These are phyloP conservation scores for Drechslerella coelobrocha DNA, from an alignment of 2,329 filamentous ascomycete genomes.

Conservation along the genomic window DNA sequence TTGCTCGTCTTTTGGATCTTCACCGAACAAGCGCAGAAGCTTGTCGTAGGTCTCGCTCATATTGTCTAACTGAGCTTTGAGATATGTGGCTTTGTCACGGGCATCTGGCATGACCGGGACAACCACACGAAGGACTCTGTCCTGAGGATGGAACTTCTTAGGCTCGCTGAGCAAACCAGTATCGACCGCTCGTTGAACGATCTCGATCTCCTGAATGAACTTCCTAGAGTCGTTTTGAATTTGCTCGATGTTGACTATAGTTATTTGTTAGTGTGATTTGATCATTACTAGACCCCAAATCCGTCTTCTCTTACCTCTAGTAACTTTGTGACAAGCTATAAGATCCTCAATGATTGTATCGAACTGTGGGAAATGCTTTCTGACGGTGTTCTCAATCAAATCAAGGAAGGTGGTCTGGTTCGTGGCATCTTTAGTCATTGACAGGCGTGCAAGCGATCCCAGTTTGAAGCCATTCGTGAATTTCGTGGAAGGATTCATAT, in stretches of 20 bases:
- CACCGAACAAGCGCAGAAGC: constrained; percentile 95
- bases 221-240: constrained; percentile 83
- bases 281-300: background rate
- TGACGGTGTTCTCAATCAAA: constrained; percentile 92
- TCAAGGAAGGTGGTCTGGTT: constrained; percentile 96
- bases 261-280: constrained; percentile 2
- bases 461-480: constrained; percentile 98
- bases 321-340: constrained; percentile 52
- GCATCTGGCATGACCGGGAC: constrained; percentile 97
- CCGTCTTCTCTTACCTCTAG: constrained; percentile 33
- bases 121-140: constrained; percentile 89
- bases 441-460: constrained; percentile 86
- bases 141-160: constrained; percentile 97
- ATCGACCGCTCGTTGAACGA: constrained; percentile 89
- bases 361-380: constrained; percentile 96
- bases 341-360: constrained; percentile 89
- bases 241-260: constrained; percentile 81
- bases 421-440: constrained; percentile 99
- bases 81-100: constrained; percentile 90
- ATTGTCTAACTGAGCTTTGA: constrained; percentile 90
- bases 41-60: constrained; percentile 91
- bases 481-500: constrained; percentile 99
- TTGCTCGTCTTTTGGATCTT: constrained; percentile 89
- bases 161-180: constrained; percentile 92
- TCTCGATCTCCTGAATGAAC: constrained; percentile 94